Conservation (phyloP, 2,329 filamentous ascomycete species). For the Eurotiales sp. region DNA sequence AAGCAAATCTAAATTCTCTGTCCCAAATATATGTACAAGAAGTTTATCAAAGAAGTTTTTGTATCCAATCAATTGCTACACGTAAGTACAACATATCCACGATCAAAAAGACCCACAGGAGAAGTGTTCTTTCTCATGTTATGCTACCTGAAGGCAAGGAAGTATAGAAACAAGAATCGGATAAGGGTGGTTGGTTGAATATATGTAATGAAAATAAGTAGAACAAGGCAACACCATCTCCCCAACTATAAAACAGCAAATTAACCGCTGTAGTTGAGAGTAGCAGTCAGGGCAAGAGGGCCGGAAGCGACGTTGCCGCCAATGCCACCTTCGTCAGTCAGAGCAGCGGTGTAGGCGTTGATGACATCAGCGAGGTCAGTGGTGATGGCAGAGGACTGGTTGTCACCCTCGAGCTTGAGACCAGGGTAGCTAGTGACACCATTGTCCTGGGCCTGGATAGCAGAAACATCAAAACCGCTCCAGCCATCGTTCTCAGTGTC, state of each 20-base stretch:
- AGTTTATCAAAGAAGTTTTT: slow-evolving; percentile 4
- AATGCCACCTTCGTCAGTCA: slow-evolving; percentile 27
- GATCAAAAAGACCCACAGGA: not conserved
- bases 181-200: too few relatives aligned
- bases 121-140: too few relatives aligned
- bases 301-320: slow-evolving; percentile 26
- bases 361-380: slow-evolving; percentile 19
- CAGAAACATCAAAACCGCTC: slow-evolving; percentile 40
- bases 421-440: slow-evolving; percentile 26
- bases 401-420: slow-evolving; percentile 34
- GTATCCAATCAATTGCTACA: slow-evolving; percentile 11
- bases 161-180: slow-evolving; percentile 9
- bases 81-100: slow-evolving; percentile 6
- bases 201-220: slow-evolving; percentile 4
- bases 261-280: slow-evolving; percentile 27
- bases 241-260: slow-evolving; percentile 6
- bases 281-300: slow-evolving; percentile 29
- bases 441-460: slow-evolving; percentile 31
- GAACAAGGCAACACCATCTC: not conserved
- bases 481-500: slow-evolving; percentile 28
- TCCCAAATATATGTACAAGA: slow-evolving; percentile 11
- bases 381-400: slow-evolving; percentile 29
- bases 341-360: slow-evolving; percentile 32
- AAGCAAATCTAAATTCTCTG: not conserved
- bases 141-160: not conserved